Percentiles rank a stretch among this genome's conserved stretches.
These are phyloP conservation scores for Simmondsia chinensis DNA, from an alignment of 148 eudicot genomes.

Conservation along the genomic window DNA sequence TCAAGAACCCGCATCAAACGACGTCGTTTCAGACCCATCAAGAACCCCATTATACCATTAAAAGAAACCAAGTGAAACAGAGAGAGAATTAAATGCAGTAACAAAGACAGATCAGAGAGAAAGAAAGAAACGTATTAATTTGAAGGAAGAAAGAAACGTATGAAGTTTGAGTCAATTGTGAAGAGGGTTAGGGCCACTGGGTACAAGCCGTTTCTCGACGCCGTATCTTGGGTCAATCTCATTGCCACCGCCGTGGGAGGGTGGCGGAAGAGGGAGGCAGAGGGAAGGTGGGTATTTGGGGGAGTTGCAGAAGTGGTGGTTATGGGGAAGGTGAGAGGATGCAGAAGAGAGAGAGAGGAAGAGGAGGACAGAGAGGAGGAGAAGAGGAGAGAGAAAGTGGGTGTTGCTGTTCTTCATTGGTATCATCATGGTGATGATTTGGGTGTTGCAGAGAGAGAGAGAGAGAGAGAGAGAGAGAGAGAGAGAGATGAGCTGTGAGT, in stretches of 20 bases:
- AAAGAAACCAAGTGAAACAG: no score
- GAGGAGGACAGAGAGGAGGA: background rate
- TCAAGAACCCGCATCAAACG: no score
- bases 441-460: background rate
- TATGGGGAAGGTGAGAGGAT: background rate
- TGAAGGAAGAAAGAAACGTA: no score
- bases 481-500: no score
- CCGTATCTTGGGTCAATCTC: constrained; percentile 81
- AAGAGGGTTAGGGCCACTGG: constrained; percentile 92
- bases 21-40: no score
- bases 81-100: no score
- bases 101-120: background rate
- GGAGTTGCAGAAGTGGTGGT: background rate
- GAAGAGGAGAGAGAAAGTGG: background rate
- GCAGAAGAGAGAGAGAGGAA: background rate
- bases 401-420: constrained; percentile 7
- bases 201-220: constrained; percentile 75
- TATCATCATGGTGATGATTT: background rate
- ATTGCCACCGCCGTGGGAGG: constrained; percentile 3
- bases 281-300: constrained; percentile 29
- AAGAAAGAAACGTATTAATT: background rate
- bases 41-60: no score
- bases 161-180: constrained; percentile 37
- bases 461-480: background rate
- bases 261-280: constrained; percentile 21